Evolutionary conservation across 1,284 basidiomycete genomes (phyloP).

Genomic region (Apiotrichum brassicae): DNA sequence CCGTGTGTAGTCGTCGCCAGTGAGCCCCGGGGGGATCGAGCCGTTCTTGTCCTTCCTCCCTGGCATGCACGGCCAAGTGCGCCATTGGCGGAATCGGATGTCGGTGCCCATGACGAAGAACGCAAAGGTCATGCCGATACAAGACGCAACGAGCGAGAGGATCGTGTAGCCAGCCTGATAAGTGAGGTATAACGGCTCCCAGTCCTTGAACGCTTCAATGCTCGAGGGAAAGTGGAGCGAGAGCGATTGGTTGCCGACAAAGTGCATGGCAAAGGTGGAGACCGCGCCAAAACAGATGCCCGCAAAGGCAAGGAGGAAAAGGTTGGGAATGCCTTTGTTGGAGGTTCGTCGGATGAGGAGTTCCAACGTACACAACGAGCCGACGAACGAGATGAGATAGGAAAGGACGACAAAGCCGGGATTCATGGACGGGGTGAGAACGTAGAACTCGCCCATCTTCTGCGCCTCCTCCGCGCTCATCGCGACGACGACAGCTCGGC

Average conservation of each 20-base stretch:
- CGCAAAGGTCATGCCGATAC: slow-evolving; percentile 47
- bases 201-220: slow-evolving; percentile 12
- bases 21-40: slow-evolving; percentile 9
- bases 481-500: neutral
- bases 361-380: slow-evolving; percentile 47
- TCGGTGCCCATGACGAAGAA: slow-evolving; percentile 50
- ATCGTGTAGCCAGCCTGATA: slow-evolving; percentile 48
- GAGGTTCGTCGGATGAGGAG: slow-evolving; percentile 46
- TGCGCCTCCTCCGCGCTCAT: too few relatives aligned
- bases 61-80: slow-evolving; percentile 27
- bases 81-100: slow-evolving; percentile 16
- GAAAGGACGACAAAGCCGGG: slow-evolving; percentile 46
- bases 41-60: slow-evolving; percentile 5
- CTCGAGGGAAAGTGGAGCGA: slow-evolving; percentile 41
- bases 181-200: slow-evolving; percentile 35
- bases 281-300: slow-evolving; percentile 49
- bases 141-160: slow-evolving; percentile 47
- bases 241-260: slow-evolving; percentile 49
- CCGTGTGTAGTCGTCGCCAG: slow-evolving; percentile 25
- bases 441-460: slow-evolving; percentile 6
- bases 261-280: slow-evolving; percentile 49
- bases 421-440: slow-evolving; percentile 23
- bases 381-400: slow-evolving; percentile 46
- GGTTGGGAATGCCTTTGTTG: slow-evolving; percentile 44
- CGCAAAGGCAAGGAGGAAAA: slow-evolving; percentile 42